These are phyloP conservation scores for Pythium insidiosum DNA, from an alignment of 352 stramenopile species.

Conservation along the genomic window DNA sequence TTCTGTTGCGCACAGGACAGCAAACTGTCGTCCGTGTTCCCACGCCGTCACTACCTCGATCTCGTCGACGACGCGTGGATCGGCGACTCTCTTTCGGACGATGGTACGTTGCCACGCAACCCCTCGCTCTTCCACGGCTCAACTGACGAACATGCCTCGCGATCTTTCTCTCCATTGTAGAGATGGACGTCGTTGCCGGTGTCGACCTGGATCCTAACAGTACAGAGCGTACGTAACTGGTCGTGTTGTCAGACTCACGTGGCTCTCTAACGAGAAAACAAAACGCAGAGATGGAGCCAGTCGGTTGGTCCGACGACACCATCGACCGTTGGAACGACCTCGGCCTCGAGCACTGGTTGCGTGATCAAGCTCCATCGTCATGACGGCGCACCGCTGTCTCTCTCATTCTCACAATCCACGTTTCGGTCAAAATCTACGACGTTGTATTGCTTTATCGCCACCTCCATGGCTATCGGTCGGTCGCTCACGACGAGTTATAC, in stretches of 20 bases:
- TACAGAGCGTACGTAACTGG: constrained; percentile 28
- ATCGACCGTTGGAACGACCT: constrained; percentile 77
- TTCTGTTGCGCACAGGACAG: constrained; percentile 33
- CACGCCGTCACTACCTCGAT: constrained; percentile 62
- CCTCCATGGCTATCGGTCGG: no score
- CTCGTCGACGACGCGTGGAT: constrained; percentile 83
- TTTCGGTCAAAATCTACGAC: no score
- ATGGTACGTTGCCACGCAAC: constrained; percentile 25
- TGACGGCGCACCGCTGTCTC: no score
- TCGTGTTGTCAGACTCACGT: no score
- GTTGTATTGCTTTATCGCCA: no score
- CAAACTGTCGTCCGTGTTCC: constrained; percentile 63
- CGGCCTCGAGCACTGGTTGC: constrained; percentile 57
- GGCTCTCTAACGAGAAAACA: no score
- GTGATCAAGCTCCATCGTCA: constrained; percentile 13
- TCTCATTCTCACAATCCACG: no score
- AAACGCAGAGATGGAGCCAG: constrained; percentile 33
- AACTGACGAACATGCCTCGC: background rate
- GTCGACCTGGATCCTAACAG: constrained; percentile 48
- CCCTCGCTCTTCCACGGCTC: background rate
- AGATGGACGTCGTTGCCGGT: constrained; percentile 59
- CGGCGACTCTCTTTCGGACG: constrained; percentile 66
- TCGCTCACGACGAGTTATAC: no score
- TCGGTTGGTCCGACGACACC: constrained; percentile 44
- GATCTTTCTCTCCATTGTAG: constrained; percentile 15